These are phyloP conservation scores for Asterochloris sp. DNA, from an alignment of 139 green algal genomes.

Conservation along the genomic window DNA sequence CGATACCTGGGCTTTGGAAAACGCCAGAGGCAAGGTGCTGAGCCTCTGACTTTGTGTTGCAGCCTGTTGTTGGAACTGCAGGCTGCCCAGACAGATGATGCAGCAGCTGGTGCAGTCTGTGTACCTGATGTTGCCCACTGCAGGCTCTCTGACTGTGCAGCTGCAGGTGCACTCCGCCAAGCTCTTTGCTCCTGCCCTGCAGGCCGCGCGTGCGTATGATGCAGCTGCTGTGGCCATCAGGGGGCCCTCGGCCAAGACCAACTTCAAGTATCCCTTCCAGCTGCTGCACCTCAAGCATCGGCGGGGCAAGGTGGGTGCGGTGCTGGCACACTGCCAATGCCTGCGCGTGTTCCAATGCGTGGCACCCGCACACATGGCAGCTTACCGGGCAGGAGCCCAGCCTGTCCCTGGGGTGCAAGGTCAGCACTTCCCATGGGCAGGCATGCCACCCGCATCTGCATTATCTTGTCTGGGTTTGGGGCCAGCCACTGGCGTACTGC, in stretches of 20 bases:
- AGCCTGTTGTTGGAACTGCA: neutral
- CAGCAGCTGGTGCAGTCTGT: neutral
- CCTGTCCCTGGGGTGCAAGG: too few relatives aligned
- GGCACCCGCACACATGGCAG: too few relatives aligned
- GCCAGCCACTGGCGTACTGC: too few relatives aligned
- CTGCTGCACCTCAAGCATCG: conserved; percentile 20
- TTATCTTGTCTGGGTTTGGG: too few relatives aligned
- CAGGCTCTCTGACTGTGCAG: neutral
- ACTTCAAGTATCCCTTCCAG: conserved; percentile 61
- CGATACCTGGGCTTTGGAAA: neutral
- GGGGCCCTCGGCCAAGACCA: conserved; percentile 62
- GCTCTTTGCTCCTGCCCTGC: neutral
- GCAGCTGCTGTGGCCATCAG: conserved; percentile 71
- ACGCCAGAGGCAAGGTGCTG: neutral
- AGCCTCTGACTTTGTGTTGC: neutral
- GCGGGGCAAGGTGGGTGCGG: neutral
- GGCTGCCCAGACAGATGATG: neutral
- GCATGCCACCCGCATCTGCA: too few relatives aligned
- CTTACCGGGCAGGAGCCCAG: too few relatives aligned
- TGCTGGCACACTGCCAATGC: too few relatives aligned
- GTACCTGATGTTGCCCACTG: neutral
- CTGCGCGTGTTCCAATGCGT: too few relatives aligned
- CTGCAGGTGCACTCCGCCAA: neutral
- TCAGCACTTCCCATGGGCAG: too few relatives aligned
- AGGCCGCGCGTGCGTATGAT: conserved; percentile 78